Conservation (phyloP, 1,139 yeast genomes). For the Diutina ranongensis region DNA sequence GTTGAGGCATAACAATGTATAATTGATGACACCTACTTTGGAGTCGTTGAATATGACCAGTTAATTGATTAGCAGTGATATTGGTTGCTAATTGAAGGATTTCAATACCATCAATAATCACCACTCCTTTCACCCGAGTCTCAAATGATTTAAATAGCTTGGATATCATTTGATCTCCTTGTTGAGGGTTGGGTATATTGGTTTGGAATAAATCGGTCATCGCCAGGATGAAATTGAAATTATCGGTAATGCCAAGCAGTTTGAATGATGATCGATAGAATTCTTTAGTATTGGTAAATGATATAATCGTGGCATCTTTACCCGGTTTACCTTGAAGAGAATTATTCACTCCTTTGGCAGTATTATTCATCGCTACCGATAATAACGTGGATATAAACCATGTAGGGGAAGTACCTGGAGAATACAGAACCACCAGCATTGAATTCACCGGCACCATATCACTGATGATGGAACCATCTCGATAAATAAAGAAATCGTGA, state of each 20-base stretch:
- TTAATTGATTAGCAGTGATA: constrained; percentile 21
- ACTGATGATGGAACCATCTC: constrained; percentile 35
- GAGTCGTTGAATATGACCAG: constrained; percentile 23
- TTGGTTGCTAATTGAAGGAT: constrained; percentile 33
- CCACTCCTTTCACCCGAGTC: constrained; percentile 11
- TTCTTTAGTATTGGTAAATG: constrained; percentile 29
- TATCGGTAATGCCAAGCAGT: constrained; percentile 33
- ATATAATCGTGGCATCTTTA: constrained; percentile 27
- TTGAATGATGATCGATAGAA: constrained; percentile 28
- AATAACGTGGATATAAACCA: constrained; percentile 49
- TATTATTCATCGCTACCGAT: constrained; percentile 33
- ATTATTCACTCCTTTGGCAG: constrained; percentile 25
- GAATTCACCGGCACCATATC: constrained; percentile 11
- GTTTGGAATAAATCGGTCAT: constrained; percentile 29
- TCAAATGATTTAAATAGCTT: constrained; percentile 16
- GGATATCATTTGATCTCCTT: constrained; percentile 9
- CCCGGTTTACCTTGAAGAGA: constrained; percentile 13
- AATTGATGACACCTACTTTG: constrained; percentile 25
- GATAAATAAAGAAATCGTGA: constrained; percentile 49
- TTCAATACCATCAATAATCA: constrained; percentile 40
- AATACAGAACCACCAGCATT: constrained; percentile 34
- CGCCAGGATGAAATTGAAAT: constrained; percentile 34
- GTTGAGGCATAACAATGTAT: constrained; percentile 21
- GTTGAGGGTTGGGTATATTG: constrained; percentile 15
- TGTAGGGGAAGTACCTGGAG: constrained; percentile 51